phyloP scores from a whole-genome alignment of 73 alveolate genomes.

The Paramecium pentaurelia region DNA sequence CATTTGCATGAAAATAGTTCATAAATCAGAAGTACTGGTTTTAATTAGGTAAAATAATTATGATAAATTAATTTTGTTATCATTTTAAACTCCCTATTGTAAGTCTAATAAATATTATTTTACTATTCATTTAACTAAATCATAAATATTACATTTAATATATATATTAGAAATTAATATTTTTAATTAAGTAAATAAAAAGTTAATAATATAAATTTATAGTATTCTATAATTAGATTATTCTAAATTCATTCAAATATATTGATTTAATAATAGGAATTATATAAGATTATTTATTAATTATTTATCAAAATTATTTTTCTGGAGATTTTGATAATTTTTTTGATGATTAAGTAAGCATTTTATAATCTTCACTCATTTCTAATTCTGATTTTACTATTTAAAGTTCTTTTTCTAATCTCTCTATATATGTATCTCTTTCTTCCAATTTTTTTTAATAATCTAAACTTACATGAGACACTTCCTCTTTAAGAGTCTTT shows the following conservation, averaged over 20 bases:
- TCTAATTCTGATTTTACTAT: background rate
- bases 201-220: no score
- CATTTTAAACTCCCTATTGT: background rate
- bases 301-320: background rate
- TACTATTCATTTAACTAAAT: no score
- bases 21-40: background rate
- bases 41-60: background rate
- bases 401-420: conserved; percentile 3
- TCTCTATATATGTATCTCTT: background rate
- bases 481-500: background rate
- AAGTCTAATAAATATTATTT: no score
- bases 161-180: no score
- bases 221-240: no score
- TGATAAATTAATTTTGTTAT: background rate
- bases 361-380: conserved; percentile 34
- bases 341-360: background rate
- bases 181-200: no score
- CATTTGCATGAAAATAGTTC: background rate
- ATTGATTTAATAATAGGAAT: no score
- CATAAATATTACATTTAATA: no score
- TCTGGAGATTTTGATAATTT: background rate
- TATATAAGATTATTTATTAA: background rate
- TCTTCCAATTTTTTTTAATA: conserved; percentile 19
- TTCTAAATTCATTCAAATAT: no score
- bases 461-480: background rate